A percentile compares a stretch with the other conserved stretches of the same genome.
phyloP scores from a whole-genome alignment of 768 basidiomycete species.

The Boletus rex-veris region DNA sequence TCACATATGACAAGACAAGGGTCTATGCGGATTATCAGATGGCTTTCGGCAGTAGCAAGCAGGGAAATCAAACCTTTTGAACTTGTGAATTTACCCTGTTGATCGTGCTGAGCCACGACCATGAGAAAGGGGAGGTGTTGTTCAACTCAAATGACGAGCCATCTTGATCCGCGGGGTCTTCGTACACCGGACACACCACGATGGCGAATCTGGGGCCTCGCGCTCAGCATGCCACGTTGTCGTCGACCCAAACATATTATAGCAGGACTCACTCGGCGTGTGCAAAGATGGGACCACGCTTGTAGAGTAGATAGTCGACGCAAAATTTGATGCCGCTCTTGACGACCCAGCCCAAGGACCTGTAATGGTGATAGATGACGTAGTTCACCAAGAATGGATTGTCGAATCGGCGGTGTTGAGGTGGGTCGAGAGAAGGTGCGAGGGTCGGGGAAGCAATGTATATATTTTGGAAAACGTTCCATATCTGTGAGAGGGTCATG shows the following conservation, averaged over 20 bases:
- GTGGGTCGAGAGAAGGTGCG: slow-evolving; percentile 26
- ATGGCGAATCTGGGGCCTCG: slow-evolving; percentile 68
- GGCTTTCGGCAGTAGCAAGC: not conserved
- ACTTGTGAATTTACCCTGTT: slow-evolving; percentile 97
- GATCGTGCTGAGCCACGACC: slow-evolving; percentile 96
- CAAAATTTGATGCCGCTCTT: slow-evolving; percentile 97
- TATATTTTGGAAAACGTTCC: slow-evolving; percentile 58
- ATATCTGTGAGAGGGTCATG: slow-evolving; percentile 56
- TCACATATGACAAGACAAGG: slow-evolving; percentile 85
- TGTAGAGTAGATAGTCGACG: slow-evolving; percentile 91
- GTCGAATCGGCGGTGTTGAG: slow-evolving; percentile 56
- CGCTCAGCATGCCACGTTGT: not conserved
- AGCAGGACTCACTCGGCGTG: slow-evolving; percentile 81
- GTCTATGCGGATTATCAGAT: slow-evolving; percentile 51
- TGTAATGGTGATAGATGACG: slow-evolving; percentile 89
- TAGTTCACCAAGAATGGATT: slow-evolving; percentile 93
- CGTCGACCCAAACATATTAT: no score
- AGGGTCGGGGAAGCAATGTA: slow-evolving; percentile 43
- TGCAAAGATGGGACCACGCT: slow-evolving; percentile 88
- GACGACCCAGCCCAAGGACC: slow-evolving; percentile 95
- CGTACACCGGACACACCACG: slow-evolving; percentile 87
- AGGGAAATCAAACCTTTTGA: slow-evolving; percentile 74
- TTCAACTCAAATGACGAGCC: slow-evolving; percentile 61
- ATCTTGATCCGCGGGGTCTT: slow-evolving; percentile 69
- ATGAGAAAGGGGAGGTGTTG: slow-evolving; percentile 71